Evolutionary conservation across 2,329 filamentous ascomycete species (phyloP).

Genomic region (Sarocladiaceae sp.): DNA sequence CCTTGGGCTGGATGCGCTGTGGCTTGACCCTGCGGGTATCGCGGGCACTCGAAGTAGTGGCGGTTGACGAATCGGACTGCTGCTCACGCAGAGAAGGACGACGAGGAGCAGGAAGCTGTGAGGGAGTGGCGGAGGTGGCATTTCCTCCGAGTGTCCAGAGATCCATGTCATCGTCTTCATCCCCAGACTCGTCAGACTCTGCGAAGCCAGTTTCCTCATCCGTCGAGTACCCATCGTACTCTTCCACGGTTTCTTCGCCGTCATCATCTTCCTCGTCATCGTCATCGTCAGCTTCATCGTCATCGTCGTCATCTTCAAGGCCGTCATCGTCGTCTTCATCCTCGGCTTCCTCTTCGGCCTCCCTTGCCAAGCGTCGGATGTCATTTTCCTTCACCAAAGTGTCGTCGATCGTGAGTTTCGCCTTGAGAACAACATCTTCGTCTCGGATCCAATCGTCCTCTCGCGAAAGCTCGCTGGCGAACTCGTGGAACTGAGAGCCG

Average conservation of each 20-base stretch:
- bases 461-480: constrained; percentile 73
- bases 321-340: constrained; percentile 47
- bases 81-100: constrained; percentile 35
- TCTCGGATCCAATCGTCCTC: constrained; percentile 87
- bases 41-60: constrained; percentile 32
- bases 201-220: constrained; percentile 64
- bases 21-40: constrained; percentile 19
- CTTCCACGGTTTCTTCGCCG: constrained; percentile 43
- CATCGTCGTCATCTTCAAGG: constrained; percentile 39
- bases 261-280: constrained; percentile 46
- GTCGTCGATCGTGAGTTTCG: constrained; percentile 80
- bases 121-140: constrained; percentile 1
- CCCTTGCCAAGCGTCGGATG: constrained; percentile 77
- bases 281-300: constrained; percentile 42
- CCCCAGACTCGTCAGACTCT: constrained; percentile 58
- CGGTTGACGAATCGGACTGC: constrained; percentile 57
- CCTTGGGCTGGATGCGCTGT: constrained; percentile 22
- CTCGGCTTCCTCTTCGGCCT: constrained; percentile 83
- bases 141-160: constrained; percentile 44
- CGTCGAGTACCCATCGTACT: constrained; percentile 71
- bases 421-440: constrained; percentile 55
- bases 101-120: constrained; percentile 14
- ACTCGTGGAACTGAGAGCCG: constrained; percentile 75
- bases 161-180: constrained; percentile 59
- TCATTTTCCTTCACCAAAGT: constrained; percentile 84